Conservation (phyloP, 2,329 filamentous ascomycete species). For the Ophiostoma ips region DNA sequence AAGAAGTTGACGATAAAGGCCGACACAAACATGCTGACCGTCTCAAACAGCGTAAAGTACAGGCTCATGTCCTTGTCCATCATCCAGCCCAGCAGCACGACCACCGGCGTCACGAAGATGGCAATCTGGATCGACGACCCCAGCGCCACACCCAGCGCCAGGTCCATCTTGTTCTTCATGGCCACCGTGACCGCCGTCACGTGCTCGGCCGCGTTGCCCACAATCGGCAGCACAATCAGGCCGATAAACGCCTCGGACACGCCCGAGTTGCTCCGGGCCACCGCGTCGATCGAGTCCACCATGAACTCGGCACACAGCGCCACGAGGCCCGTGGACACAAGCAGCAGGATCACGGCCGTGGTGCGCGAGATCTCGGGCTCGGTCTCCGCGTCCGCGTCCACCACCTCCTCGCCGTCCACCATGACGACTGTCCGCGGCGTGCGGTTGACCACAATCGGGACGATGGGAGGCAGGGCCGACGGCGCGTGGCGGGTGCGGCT, state of each 20-base stretch:
- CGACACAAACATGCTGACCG: conserved; percentile 55
- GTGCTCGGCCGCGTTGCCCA: conserved; percentile 50
- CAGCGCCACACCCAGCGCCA: conserved; percentile 46
- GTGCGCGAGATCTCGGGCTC: conserved; percentile 26
- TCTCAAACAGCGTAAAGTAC: conserved; percentile 64
- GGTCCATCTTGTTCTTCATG: conserved; percentile 45
- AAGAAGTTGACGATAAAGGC: conserved; percentile 62
- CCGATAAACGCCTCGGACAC: conserved; percentile 46
- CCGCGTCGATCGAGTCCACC: conserved; percentile 42
- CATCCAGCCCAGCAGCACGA: conserved; percentile 46
- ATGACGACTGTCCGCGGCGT: conserved; percentile 7
- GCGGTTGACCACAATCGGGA: conserved; percentile 20
- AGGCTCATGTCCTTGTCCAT: conserved; percentile 44
- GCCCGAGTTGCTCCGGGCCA: conserved; percentile 30
- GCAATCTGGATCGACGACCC: conserved; percentile 49
- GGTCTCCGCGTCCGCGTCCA: conserved; percentile 19
- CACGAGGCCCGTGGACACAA: conserved; percentile 40
- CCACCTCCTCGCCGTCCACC: conserved; percentile 2
- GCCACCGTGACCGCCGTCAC: conserved; percentile 48
- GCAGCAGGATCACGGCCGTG: conserved; percentile 34
- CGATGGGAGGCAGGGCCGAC: conserved; percentile 18
- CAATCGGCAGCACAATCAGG: conserved; percentile 46
- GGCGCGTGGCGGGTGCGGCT: conserved; percentile 14
- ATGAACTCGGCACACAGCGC: conserved; percentile 48
- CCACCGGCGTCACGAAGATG: conserved; percentile 45